Base-by-base conservation (phyloP, 2,329 filamentous ascomycete genomes). In the Nigrospora osmanthi region DNA sequence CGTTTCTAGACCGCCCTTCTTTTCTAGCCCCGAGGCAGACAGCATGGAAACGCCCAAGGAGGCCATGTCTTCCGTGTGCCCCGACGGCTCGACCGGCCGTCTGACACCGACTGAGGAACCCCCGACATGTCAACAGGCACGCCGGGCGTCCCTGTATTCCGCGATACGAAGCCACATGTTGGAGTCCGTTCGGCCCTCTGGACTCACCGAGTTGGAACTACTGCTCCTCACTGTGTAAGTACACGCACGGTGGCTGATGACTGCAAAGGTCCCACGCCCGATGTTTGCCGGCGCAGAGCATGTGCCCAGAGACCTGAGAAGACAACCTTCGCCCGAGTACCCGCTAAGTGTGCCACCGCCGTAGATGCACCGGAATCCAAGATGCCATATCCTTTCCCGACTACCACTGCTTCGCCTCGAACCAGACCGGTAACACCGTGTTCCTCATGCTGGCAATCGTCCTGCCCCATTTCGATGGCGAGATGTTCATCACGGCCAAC, bases 381-480 rank as follows among this genome's bases (percentile, higher is more conserved):
- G 76, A 82, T 61, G 76, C 77, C 40, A 71, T 76, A 16, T 72
- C 77, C 3, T 82, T 80, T 55, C 75, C 75, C 17, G 76, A 80
- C 55, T 83, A 76, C 58, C 71, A 73, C 59, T 80, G 76, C 56
- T 81, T 83, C 58, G 75, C 76, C 13, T 81, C 77, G 30, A 83
- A 83, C 58, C 78, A 83, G 55, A 83, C 80, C 0, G 80, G 80
- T 47, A 83, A 83, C 61, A 81, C 78, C 2, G 72, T 83, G 40
- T 75, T 83, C 53, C 67, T 82, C 10, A 63, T 70, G 47, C 55
- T 75, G 11, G 76, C 75, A 30, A 65, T 80, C 45, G 62, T 75
- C 33, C 53, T 74, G 30, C 72, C 75, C 10, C 56, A 70, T 33
- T 59, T 73, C 47, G 63, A 72, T 50, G 65, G 68, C 38, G 63